These are phyloP conservation scores for Colletotrichum salicis DNA, from an alignment of 2,329 filamentous ascomycete genomes.

Conservation along the genomic window DNA sequence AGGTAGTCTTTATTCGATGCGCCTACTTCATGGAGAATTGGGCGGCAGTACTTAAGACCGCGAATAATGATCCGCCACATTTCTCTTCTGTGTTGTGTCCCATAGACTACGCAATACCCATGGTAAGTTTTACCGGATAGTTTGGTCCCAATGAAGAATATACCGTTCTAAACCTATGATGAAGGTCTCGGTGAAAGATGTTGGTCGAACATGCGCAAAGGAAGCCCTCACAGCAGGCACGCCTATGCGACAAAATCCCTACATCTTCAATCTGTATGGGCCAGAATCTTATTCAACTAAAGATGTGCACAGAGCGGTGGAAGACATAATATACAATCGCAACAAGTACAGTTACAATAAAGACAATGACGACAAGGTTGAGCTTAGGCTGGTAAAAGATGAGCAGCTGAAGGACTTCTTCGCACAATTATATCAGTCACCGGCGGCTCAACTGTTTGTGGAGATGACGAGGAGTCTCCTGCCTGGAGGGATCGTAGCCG, in stretches of 20 bases:
- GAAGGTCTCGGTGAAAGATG: conserved; percentile 45
- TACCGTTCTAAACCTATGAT: not conserved
- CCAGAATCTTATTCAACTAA: conserved; percentile 42
- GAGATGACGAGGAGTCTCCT: conserved; percentile 36
- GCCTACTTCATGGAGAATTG: conserved; percentile 39
- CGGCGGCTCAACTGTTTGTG: conserved; percentile 24
- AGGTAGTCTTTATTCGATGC: conserved; percentile 39
- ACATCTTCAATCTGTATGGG: conserved; percentile 41
- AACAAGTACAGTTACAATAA: too few relatives aligned
- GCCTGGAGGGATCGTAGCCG: conserved; percentile 40
- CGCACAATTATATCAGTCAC: conserved; percentile 37
- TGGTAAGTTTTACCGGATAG: conserved; percentile 39
- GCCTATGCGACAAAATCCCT: conserved; percentile 26
- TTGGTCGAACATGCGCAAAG: conserved; percentile 41
- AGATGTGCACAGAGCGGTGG: conserved; percentile 43
- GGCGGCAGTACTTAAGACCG: conserved; percentile 28
- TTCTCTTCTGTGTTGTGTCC: conserved; percentile 44
- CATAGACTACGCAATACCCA: conserved; percentile 44
- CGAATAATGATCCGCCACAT: conserved; percentile 37
- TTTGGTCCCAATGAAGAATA: too few relatives aligned
- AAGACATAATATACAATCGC: conserved; percentile 41
- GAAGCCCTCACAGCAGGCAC: conserved; percentile 36
- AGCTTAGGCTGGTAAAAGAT: conserved; percentile 39
- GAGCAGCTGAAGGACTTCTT: conserved; percentile 41
- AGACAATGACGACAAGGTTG: conserved; percentile 14